Conservation (phyloP, 2,329 filamentous ascomycete genomes). For the Allantophomopsis cytisporea region DNA sequence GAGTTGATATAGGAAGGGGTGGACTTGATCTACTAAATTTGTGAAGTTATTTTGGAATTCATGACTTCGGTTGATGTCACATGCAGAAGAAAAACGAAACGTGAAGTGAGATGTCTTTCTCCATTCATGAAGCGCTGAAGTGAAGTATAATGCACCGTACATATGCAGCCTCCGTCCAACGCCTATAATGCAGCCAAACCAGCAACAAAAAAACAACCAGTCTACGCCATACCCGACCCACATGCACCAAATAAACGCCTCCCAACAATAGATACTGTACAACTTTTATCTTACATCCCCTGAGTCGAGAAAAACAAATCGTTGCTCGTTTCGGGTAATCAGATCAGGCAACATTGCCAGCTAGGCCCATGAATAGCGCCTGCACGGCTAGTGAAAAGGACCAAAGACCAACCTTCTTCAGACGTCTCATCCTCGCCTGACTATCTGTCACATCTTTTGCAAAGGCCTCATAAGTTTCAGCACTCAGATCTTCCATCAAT, state of each 20-base stretch:
- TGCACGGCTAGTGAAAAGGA: conserved; percentile 85
- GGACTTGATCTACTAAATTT: too few species aligned
- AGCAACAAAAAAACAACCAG: neutral
- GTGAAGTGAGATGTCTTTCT: too few species aligned
- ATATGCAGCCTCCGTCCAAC: neutral
- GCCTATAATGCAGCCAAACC: neutral
- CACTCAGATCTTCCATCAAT: conserved; percentile 83
- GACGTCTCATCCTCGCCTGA: conserved; percentile 68
- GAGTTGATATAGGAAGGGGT: too few species aligned
- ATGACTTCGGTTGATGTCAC: too few species aligned
- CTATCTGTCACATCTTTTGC: conserved; percentile 83
- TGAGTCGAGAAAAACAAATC: neutral
- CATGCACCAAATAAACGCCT: neutral
- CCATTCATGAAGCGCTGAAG: too few species aligned
- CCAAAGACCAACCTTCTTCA: conserved; percentile 96
- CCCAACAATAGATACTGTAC: neutral
- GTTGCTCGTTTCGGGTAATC: neutral
- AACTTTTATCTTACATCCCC: neutral
- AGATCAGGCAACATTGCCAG: conserved; percentile 54
- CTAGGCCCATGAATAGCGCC: conserved; percentile 88
- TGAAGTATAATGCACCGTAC: neutral
- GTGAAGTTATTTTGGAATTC: too few species aligned
- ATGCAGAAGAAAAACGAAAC: too few species aligned
- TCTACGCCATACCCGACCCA: neutral
- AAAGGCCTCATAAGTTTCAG: conserved; percentile 91